These are phyloP conservation scores for Nitzschia inconspicua DNA, from an alignment of 108 stramenopile genomes.

Conservation along the genomic window DNA sequence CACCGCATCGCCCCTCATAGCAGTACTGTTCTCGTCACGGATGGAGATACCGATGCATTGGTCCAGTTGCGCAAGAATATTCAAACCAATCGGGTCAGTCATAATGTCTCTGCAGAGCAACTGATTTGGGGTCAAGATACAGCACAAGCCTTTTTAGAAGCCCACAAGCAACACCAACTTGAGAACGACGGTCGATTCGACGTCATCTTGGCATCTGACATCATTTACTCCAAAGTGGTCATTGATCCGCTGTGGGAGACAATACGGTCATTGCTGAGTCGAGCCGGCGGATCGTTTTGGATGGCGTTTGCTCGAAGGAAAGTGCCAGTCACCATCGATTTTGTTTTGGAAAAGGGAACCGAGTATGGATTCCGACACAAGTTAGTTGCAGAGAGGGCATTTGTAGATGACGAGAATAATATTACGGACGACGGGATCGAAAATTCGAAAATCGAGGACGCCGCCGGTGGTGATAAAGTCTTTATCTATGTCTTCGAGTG, in stretches of 20 bases:
- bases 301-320: conserved; percentile 59
- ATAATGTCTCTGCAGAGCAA: conserved; percentile 40
- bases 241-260: conserved; percentile 29
- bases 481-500: conserved; percentile 9
- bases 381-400: conserved; percentile 19
- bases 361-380: conserved; percentile 45
- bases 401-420: background rate
- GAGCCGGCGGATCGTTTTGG: conserved; percentile 43
- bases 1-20: conserved; percentile 25
- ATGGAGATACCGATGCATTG: conserved; percentile 58
- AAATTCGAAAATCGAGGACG: background rate
- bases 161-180: background rate
- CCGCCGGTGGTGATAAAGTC: background rate
- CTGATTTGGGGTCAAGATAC: conserved; percentile 63
- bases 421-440: background rate
- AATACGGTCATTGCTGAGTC: conserved; percentile 13
- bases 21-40: conserved; percentile 39
- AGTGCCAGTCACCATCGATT: conserved; percentile 53
- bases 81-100: conserved; percentile 4
- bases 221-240: conserved; percentile 21
- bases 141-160: conserved; percentile 4
- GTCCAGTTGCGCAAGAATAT: conserved; percentile 49
- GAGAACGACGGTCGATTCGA: conserved; percentile 42
- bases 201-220: conserved; percentile 32
- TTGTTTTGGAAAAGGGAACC: conserved; percentile 33